These are phyloP conservation scores for Isoetes engelmannii DNA, from an alignment of 83 land plant species.

Conservation along the genomic window DNA sequence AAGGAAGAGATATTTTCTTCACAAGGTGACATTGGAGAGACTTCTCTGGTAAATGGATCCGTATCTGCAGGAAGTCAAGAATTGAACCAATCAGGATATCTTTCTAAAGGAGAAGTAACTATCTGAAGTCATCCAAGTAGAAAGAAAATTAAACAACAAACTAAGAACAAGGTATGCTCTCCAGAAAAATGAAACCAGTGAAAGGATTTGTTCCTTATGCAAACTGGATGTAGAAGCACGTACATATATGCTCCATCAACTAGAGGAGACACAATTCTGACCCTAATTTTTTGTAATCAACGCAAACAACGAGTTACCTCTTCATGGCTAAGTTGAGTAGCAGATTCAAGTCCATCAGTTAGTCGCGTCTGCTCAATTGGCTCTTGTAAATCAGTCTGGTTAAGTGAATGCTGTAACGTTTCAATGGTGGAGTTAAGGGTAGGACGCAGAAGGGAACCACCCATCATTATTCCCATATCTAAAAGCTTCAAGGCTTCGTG, in stretches of 20 bases:
- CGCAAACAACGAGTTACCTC: not conserved
- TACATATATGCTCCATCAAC: not conserved
- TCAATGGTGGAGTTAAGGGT: conserved; percentile 40
- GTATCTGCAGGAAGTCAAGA: no score
- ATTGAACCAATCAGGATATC: no score
- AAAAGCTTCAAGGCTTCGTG: conserved; percentile 57
- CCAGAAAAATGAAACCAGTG: no score
- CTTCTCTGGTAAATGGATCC: conserved; percentile 39
- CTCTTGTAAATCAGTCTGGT: no score
- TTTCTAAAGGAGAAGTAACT: no score
- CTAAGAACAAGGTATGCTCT: no score
- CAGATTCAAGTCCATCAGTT: not conserved
- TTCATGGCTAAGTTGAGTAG: not conserved
- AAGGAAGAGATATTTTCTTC: conserved; percentile 31
- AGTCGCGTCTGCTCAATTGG: not conserved
- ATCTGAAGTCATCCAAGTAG: no score
- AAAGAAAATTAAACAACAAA: no score
- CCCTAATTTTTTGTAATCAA: not conserved
- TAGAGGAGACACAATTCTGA: not conserved
- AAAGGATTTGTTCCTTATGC: no score
- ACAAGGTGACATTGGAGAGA: conserved; percentile 45
- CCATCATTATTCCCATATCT: conserved; percentile 92
- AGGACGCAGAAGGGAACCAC: conserved; percentile 52
- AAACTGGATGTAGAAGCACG: no score
- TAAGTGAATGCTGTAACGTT: not conserved